Evolutionary conservation across 148 eudicot genomes (phyloP), one percentile per base, ranked within the genome.

Genomic region (Fallopia convolvulus): DNA sequence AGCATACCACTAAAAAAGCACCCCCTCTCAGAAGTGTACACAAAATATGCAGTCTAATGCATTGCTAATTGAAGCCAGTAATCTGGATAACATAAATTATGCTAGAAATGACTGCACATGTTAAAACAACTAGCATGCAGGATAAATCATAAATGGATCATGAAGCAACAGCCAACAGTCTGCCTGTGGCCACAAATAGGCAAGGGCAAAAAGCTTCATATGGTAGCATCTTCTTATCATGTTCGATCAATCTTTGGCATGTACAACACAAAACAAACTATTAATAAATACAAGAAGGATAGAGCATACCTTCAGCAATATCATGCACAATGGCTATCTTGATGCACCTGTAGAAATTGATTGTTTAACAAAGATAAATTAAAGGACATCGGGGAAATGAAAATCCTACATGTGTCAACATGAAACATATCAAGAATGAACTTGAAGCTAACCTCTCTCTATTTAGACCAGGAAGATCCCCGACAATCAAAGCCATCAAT

Each of bases 311-410:
- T 94, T 94, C 99, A 17, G 99, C 99, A 77, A 94, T 92, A 80
- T 94, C 99, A 79, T 94, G 99, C 78, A 94, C 97, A 80, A 94
- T 86, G 78, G 99, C 96, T 78, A 94, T 89, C 86, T 94, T 94
- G 91, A 94, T 89, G 80, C 99, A 94, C 90, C 98, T 93, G 84
- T 72, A 42, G 14, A 60, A 78, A 81, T 8, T 61, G 33, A 49
- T 40, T 26, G 33, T 73, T 73, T 48, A 46, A 73, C 18, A 8
- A 39, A n/a, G 30, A 60, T 32, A 41, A 66, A 65, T 58, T 63
- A 56, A 68, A 47, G 70, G 61, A 1, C 26, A n/a, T 44, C 10
- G 70, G 21, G 50, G 74, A 23, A 74, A 5, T 8, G 30, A 77
- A 77, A 77, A 23, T 61, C 72, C 3, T 23, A 33, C 8, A 66